These are phyloP conservation scores for Stachybotrys echinatus DNA, from an alignment of 2,329 filamentous ascomycete genomes.

Conservation along the genomic window DNA sequence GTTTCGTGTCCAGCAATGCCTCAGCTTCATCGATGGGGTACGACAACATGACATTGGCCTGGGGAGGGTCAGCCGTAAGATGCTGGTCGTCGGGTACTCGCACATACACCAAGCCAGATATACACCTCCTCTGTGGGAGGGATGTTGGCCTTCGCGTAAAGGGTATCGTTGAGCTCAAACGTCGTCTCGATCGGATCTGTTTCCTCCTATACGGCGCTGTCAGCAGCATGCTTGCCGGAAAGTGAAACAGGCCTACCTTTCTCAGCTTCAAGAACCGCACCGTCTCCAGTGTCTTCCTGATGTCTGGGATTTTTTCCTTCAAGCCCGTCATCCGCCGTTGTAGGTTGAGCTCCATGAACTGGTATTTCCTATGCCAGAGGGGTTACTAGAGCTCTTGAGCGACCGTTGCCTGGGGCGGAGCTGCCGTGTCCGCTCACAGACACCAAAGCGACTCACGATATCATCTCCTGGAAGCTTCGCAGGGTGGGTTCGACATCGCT, in stretches of 20 bases:
- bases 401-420: not conserved
- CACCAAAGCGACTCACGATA: constrained; percentile 57
- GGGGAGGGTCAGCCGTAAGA: constrained; percentile 14
- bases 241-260: constrained; percentile 44
- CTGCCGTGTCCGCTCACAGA: constrained; percentile 1
- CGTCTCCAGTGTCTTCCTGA: constrained; percentile 90
- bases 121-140: constrained; percentile 86
- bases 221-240: constrained; percentile 7
- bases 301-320: constrained; percentile 94
- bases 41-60: constrained; percentile 96
- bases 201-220: constrained; percentile 33
- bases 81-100: not conserved
- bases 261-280: constrained; percentile 78
- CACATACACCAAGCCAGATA: constrained; percentile 80
- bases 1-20: constrained; percentile 69
- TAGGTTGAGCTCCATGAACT: constrained; percentile 97
- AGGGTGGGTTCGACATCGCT: constrained; percentile 76
- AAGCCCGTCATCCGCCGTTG: constrained; percentile 76
- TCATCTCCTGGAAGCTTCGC: constrained; percentile 88
- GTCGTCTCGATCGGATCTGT: constrained; percentile 78
- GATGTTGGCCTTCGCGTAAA: constrained; percentile 84
- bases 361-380: constrained; percentile 73
- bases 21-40: constrained; percentile 89
- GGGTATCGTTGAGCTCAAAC: constrained; percentile 93
- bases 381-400: not conserved